Evolutionary conservation across 1,139 yeast species (phyloP), one percentile per base, ranked within the genome.

Genomic region (Starmera stellimalicola): DNA sequence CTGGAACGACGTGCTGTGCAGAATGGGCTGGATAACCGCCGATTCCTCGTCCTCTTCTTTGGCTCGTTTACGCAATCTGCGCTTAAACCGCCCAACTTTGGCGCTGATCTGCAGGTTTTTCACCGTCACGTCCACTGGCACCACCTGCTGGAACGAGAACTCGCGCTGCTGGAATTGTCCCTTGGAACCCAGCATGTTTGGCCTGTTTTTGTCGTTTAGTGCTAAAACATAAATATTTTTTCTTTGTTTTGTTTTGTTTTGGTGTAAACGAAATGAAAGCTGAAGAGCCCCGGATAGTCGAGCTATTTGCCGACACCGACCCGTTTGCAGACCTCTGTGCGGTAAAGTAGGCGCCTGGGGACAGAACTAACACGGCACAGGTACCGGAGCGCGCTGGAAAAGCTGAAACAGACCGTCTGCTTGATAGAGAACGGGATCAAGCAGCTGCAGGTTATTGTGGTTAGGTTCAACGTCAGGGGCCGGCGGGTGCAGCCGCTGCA

Each of bases 1-100:
- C 34, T 73, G 73, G 40, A 79, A 69, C 2, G 81, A 70, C 18
- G 79, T 62, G 33, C 69, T 45, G 17, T 62, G 48, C 3, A 68
- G 50, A 16, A 68, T 58, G 3, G 35, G 27, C n/a, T 28, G 29
- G 9, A 17, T 15, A 17, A 26, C 16, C 5, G 25, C 20, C 4
- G 18, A 12, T 18, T 36, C 38, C 3, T 24, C 8, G 26, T 31
- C 34, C 20, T 11, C 23, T 5, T 18, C 16, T 3, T 11, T 16
- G n/a, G n/a, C n/a, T n/a, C n/a, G n/a, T n/a, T n/a, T n/a, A n/a
- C n/a, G n/a, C n/a, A n/a, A n/a, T n/a, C n/a, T n/a, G n/a, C n/a
- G n/a, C n/a, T n/a, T n/a, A n/a, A n/a, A n/a, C n/a, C n/a, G n/a
- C n/a, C n/a, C n/a, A n/a, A n/a, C 6, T 22, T 22, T 22, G 25